These are phyloP conservation scores for Aureoboletus auriporus DNA, from an alignment of 768 basidiomycete species.

Conservation along the genomic window DNA sequence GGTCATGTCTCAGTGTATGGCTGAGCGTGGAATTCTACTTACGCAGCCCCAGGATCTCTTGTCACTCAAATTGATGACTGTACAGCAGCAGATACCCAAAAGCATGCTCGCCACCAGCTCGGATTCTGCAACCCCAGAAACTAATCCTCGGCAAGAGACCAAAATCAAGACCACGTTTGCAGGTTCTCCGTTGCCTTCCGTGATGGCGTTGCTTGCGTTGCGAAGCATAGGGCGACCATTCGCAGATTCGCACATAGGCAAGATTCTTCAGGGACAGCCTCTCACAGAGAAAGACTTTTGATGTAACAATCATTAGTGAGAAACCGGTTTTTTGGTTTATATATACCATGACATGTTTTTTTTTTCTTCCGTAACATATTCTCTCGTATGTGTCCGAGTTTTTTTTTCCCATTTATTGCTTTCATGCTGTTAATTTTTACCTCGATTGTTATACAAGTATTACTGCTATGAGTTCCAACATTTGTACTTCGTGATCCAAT, in stretches of 20 bases:
- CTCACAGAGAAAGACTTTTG: not conserved
- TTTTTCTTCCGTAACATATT: no score
- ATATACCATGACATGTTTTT: no score
- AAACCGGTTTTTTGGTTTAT: no score
- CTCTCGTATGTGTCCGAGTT: no score
- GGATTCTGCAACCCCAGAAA: conserved; percentile 4
- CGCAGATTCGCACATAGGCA: not conserved
- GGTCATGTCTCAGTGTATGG: conserved; percentile 29
- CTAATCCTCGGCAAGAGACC: not conserved
- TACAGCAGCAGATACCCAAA: conserved; percentile 25
- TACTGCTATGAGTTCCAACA: no score
- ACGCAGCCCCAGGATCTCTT: not conserved
- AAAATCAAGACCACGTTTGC: conserved; percentile 16
- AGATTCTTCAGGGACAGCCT: not conserved
- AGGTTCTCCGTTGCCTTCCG: conserved; percentile 19
- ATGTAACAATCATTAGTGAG: no score
- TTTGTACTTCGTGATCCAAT: no score
- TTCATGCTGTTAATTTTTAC: no score
- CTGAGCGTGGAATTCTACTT: not conserved
- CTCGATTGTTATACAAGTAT: no score
- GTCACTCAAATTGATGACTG: not conserved
- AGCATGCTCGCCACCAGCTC: conserved; percentile 20
- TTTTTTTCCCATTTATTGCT: no score
- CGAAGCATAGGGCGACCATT: not conserved
- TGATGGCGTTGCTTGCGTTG: not conserved